Evolutionary conservation across 23 red algal species (phyloP).

Genomic region (Cyanidium caldarium): DNA sequence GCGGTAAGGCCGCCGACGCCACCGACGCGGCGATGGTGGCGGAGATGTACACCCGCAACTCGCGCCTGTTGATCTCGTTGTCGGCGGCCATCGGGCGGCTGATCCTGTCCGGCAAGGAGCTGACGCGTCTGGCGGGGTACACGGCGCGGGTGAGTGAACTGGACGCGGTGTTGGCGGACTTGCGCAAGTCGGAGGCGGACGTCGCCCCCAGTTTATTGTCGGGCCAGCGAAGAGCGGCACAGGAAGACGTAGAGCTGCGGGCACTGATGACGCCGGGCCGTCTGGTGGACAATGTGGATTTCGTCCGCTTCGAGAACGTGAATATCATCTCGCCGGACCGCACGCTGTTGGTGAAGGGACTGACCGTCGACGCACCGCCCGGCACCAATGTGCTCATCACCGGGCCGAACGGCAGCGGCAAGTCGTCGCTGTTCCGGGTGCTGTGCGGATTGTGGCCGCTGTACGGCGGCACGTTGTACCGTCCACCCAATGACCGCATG

Average conservation of each 20-base stretch:
- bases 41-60: constrained; percentile 81
- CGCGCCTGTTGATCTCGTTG: constrained; percentile 60
- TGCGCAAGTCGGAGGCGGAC: constrained; percentile 2
- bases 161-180: constrained; percentile 57
- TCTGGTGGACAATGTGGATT: constrained; percentile 41
- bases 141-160: constrained; percentile 50
- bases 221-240: background rate
- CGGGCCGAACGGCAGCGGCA: constrained; percentile 77
- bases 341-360: constrained; percentile 32
- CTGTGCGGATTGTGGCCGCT: constrained; percentile 87
- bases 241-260: constrained; percentile 30
- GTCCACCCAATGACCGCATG: constrained; percentile 33
- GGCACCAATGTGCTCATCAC: constrained; percentile 87
- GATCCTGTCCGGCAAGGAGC: constrained; percentile 71
- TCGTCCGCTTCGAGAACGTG: constrained; percentile 49
- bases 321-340: constrained; percentile 84
- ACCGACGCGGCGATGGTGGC: constrained; percentile 25
- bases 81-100: constrained; percentile 83
- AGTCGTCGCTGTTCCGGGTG: constrained; percentile 85
- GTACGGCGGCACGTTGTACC: constrained; percentile 72
- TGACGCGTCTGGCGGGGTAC: constrained; percentile 74
- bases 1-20: background rate
- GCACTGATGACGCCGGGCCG: constrained; percentile 58
- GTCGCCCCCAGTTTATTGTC: background rate
- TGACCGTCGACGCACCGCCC: constrained; percentile 54